Evolutionary conservation across 1,139 yeast species (phyloP).

Genomic region (Taphrina betulina): DNA sequence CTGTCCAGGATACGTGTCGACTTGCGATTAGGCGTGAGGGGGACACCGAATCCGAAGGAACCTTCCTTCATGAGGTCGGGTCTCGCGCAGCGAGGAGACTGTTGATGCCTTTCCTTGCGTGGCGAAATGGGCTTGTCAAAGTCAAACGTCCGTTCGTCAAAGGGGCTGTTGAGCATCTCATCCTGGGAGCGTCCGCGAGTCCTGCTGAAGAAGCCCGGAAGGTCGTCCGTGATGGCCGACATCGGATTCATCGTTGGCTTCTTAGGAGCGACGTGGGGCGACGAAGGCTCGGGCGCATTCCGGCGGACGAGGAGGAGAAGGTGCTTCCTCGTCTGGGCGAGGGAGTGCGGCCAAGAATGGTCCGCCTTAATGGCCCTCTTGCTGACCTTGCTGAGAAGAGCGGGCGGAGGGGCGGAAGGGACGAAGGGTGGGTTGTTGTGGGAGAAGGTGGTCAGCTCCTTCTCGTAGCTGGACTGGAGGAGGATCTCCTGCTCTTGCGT

Average conservation of each 20-base stretch:
- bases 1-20: neutral
- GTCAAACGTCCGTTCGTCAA: conserved; percentile 27
- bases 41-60: conserved; percentile 29
- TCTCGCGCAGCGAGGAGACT: neutral
- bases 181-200: conserved; percentile 5
- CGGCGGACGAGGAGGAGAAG: conserved; percentile 21
- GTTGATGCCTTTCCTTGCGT: conserved; percentile 5
- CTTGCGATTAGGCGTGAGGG: conserved; percentile 25
- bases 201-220: conserved; percentile 10
- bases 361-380: conserved; percentile 24
- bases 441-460: conserved; percentile 22
- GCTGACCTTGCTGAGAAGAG: conserved; percentile 15
- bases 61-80: conserved; percentile 25
- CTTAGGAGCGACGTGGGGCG: conserved; percentile 26
- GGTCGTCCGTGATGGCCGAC: conserved; percentile 17
- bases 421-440: conserved; percentile 29
- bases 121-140: conserved; percentile 26
- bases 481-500: conserved; percentile 22
- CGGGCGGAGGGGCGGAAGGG: conserved; percentile 29
- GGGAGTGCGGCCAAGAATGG: conserved; percentile 19
- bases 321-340: conserved; percentile 28
- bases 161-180: conserved; percentile 24
- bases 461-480: conserved; percentile 9
- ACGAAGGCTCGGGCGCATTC: conserved; percentile 23
- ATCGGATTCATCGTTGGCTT: conserved; percentile 18